phyloP scores from a whole-genome alignment of 805 yeast genomes.

The Saccharomycopsis babjevae region DNA sequence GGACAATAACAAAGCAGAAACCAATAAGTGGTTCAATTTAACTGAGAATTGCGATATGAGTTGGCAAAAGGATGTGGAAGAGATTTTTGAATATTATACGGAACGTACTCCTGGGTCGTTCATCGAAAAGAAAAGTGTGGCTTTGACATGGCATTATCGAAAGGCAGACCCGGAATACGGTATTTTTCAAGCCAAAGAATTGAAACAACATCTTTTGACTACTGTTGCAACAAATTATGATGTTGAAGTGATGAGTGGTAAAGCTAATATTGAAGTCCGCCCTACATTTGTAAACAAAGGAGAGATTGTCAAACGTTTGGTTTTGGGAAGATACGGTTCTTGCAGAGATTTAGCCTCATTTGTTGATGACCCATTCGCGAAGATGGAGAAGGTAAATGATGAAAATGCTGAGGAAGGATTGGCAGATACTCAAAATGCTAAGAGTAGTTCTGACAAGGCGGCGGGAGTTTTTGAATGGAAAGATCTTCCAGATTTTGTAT shows the following conservation, averaged over 20 bases:
- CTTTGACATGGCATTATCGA: constrained; percentile 96
- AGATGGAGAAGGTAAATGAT: background rate
- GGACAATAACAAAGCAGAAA: constrained; percentile 28
- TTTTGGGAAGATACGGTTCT: constrained; percentile 28
- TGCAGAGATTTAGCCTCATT: constrained; percentile 26
- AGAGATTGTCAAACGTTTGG: constrained; percentile 79
- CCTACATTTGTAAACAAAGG: constrained; percentile 95
- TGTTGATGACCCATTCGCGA: background rate
- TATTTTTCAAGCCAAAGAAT: constrained; percentile 66
- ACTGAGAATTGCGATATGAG: constrained; percentile 81
- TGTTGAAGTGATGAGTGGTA: constrained; percentile 93
- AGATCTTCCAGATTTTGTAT: constrained; percentile 67
- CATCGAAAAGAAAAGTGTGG: constrained; percentile 83
- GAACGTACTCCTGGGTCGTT: constrained; percentile 85
- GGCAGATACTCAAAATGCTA: no score
- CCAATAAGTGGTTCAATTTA: constrained; percentile 68
- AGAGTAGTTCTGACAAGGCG: background rate
- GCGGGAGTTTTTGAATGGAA: constrained; percentile 22
- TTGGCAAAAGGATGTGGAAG: constrained; percentile 82
- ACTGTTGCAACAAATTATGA: constrained; percentile 59
- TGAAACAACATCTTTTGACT: constrained; percentile 51
- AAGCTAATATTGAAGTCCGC: constrained; percentile 95
- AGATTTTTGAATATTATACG: constrained; percentile 63
- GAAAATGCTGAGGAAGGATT: background rate
- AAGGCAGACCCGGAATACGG: constrained; percentile 93